Conservation (phyloP, 2,329 filamentous ascomycete species). For the Trematosphaeria pertusa region DNA sequence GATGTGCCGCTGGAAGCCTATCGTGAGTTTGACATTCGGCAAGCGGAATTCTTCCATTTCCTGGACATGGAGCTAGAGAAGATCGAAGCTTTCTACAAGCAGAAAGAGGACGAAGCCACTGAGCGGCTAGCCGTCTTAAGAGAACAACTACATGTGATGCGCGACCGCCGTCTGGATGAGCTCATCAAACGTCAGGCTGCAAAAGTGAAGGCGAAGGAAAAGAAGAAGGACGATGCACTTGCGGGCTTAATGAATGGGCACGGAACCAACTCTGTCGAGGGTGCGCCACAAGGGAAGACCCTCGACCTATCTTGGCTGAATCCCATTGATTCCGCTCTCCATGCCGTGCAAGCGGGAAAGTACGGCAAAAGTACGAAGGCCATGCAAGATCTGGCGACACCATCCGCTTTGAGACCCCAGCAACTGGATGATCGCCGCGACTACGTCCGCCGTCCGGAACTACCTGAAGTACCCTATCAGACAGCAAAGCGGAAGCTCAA, state of each 20-base stretch:
- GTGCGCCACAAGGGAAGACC: slow-evolving; percentile 18
- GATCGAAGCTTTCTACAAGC: slow-evolving; percentile 86
- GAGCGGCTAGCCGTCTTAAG: slow-evolving; percentile 73
- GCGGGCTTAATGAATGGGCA: slow-evolving; percentile 23
- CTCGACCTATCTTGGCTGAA: slow-evolving; percentile 33
- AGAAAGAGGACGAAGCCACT: slow-evolving; percentile 86
- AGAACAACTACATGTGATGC: slow-evolving; percentile 91
- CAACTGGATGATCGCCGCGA: slow-evolving; percentile 48
- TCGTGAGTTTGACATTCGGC: slow-evolving; percentile 72
- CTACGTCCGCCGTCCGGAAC: slow-evolving; percentile 49
- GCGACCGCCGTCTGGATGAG: slow-evolving; percentile 80
- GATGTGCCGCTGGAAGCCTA: slow-evolving; percentile 63
- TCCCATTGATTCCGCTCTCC: slow-evolving; percentile 52
- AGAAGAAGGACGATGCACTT: slow-evolving; percentile 24
- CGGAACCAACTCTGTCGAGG: slow-evolving; percentile 29
- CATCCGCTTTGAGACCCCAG: slow-evolving; percentile 50
- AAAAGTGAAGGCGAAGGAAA: slow-evolving; percentile 39
- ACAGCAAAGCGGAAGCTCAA: slow-evolving; percentile 92
- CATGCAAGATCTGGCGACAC: slow-evolving; percentile 47
- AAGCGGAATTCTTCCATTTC: slow-evolving; percentile 87
- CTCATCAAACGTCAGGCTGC: slow-evolving; percentile 59
- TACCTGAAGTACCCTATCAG: slow-evolving; percentile 75
- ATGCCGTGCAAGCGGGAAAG: slow-evolving; percentile 50
- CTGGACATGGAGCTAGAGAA: slow-evolving; percentile 87
- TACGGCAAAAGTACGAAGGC: slow-evolving; percentile 64